Base-by-base conservation (phyloP, 2,329 filamentous ascomycete species). In the Neoscytalidium dimidiatum region DNA sequence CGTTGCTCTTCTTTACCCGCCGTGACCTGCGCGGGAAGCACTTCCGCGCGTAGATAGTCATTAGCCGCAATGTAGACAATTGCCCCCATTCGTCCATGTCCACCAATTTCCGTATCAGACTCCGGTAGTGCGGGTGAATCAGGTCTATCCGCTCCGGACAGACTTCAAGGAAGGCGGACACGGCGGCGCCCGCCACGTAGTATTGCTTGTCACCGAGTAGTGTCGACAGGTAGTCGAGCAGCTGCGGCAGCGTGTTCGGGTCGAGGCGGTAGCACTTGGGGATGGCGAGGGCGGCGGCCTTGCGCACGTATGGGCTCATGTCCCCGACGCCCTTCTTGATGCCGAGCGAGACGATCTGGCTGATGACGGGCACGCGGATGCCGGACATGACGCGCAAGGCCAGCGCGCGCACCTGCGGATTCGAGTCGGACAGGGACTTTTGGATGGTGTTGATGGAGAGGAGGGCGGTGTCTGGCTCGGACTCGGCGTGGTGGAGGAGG, bases 31-130 rank as follows among this genome's bases (percentile, higher is more conserved):
- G 84, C 0, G 95, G 94, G 71, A 99, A 99, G 76, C 92, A 97
- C 74, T 87, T 91, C 63, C 95, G 87, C 1, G 92, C 88, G 76
- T 99, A 99, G 23, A 88, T 82, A 1, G 91, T 90, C 87, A 98
- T 89, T 68, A 99, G 82, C 43, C 88, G 86, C 70, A 99, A 75
- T 2, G 91, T 91, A 2, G 92, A 90, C 62, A 98, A 78, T 79
- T 99, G 95, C 46, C 93, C 91, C 95, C 95, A 99, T 79, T 99
- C 95, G 73, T 99, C 95, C 95, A 99, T 99, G 75, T 99, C 95
- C 26, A 97, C 92, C 61, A 98, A 81, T 81, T 97, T 97, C 76
- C 88, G 92, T 68, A 96, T 89, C 68, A 99, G 81, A 38, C 86
- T 84, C 58, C 92, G 88, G 79, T 98, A 99, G 74, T 97, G 91